Conservation (phyloP, 345 rosid species). For the Hibiscus syriacus region DNA sequence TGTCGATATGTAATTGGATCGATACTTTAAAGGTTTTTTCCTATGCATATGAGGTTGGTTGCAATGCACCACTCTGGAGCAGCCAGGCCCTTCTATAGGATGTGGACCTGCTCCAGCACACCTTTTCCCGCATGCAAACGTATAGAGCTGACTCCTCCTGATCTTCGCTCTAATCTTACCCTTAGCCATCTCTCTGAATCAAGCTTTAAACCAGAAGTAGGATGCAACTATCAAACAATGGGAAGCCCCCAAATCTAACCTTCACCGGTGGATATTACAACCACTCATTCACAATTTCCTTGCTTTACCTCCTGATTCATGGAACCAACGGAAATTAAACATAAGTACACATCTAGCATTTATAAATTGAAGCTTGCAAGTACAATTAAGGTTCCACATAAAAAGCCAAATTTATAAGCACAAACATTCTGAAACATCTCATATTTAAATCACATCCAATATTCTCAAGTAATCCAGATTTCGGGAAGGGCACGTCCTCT, state of each 20-base stretch:
- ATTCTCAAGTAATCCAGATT: constrained; percentile 3
- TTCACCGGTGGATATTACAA: constrained; percentile 6
- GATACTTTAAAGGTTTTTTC: constrained; percentile 60
- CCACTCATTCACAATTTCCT: constrained; percentile 11
- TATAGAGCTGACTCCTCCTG: constrained; percentile 67
- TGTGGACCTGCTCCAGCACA: constrained; percentile 39
- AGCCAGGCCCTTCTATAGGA: constrained; percentile 57
- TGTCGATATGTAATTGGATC: constrained; percentile 79
- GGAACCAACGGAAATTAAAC: constrained; percentile 8
- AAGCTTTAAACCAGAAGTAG: constrained; percentile 5
- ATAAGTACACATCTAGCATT: neutral
- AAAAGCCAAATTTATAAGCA: constrained; percentile 1
- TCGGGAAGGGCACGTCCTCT: too few relatives aligned
- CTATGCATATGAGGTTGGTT: constrained; percentile 69
- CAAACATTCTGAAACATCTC: constrained; percentile 6
- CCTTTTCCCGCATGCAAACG: constrained; percentile 63
- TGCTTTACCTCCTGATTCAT: constrained; percentile 25
- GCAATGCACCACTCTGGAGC: constrained; percentile 65
- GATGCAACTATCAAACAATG: constrained; percentile 14
- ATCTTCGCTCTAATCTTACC: constrained; percentile 81
- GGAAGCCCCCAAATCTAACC: constrained; percentile 11
- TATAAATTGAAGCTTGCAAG: constrained; percentile 5
- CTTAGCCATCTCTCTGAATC: constrained; percentile 49
- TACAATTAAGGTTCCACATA: neutral
- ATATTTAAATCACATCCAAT: constrained; percentile 7